Conservation (phyloP, 331 rosid genomes). For the Telfairia occidentalis region DNA sequence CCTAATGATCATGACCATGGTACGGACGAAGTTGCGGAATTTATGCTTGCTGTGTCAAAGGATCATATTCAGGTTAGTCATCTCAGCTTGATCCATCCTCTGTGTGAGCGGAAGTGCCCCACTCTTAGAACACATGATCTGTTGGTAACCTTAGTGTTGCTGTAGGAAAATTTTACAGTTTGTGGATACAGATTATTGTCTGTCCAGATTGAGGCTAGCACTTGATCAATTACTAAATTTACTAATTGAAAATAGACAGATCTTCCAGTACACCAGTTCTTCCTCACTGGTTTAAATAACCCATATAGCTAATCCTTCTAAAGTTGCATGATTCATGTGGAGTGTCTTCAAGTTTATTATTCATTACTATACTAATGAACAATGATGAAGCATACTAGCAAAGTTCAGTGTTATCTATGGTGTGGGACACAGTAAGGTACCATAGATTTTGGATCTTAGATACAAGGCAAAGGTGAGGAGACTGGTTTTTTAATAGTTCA, state of each 20-base stretch:
- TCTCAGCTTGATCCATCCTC: background rate
- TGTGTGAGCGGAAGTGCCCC: background rate
- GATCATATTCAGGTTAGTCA: slow-evolving; percentile 83
- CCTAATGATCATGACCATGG: slow-evolving; percentile 86
- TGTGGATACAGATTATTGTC: background rate
- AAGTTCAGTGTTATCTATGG: background rate
- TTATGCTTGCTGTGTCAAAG: slow-evolving; percentile 59
- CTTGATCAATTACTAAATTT: background rate
- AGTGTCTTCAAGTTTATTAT: background rate
- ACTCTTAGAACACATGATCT: background rate
- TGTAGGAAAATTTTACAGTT: background rate
- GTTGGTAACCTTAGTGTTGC: background rate
- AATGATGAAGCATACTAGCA: background rate
- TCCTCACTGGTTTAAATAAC: background rate
- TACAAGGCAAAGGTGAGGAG: background rate
- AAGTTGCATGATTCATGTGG: background rate
- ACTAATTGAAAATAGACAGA: background rate
- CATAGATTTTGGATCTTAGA: background rate
- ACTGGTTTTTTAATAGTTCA: background rate
- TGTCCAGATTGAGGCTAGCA: background rate
- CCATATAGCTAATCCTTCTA: background rate
- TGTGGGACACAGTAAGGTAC: background rate
- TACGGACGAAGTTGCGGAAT: slow-evolving; percentile 36
- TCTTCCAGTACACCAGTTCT: background rate
- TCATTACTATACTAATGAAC: background rate